Evolutionary conservation across 805 yeast genomes (phyloP), one percentile per base, ranked within the genome.

Genomic region (Teunomyces lycoperdinae): DNA sequence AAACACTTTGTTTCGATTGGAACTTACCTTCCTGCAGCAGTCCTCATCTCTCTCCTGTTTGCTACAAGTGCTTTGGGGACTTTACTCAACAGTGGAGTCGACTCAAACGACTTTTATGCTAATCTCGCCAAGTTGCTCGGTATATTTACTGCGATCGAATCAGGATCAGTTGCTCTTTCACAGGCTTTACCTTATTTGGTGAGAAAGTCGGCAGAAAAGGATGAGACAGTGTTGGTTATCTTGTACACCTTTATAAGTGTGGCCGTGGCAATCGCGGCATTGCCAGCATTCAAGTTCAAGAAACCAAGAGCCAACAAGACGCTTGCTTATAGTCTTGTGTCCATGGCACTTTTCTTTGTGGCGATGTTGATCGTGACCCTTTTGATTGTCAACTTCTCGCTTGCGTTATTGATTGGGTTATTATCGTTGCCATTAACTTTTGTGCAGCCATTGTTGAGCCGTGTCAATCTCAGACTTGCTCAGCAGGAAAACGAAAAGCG

Each of bases 1-100:
- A 71, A 77, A 48, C 66, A 78, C 49, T 94, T 94, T 70, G 96
- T 94, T 13, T 89, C 97, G 4, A 91, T 94, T 53, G 97, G 96
- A 3, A 89, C 95, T 14, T 94, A 92, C 62, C 70, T 94, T 44
- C 98, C 98, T 1, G 74, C 92, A 2, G 96, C 95, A 0, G 84
- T 85, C 42, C 69, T 87, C 5, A 66, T 87, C 4, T 86, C 94
- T 1, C 76, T 80, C 3, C 67, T 88, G 1, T 90, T 79, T 72
- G 82, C 88, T 0, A 50, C 90, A 13, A 81, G 89, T 56, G 79
- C 96, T 2, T 60, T 84, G 27, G 78, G 87, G 50, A 66, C 81
- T 9, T 58, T 80, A 17, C 59, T 85, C 39, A 79, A 80, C 49
- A 68, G 74, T 42, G 68, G 66, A 13, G 64, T 77, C 35, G 43